Base-by-base conservation (phyloP, 371 early-diverging fungal species). In the Neoconidiobolus thromboides region DNA sequence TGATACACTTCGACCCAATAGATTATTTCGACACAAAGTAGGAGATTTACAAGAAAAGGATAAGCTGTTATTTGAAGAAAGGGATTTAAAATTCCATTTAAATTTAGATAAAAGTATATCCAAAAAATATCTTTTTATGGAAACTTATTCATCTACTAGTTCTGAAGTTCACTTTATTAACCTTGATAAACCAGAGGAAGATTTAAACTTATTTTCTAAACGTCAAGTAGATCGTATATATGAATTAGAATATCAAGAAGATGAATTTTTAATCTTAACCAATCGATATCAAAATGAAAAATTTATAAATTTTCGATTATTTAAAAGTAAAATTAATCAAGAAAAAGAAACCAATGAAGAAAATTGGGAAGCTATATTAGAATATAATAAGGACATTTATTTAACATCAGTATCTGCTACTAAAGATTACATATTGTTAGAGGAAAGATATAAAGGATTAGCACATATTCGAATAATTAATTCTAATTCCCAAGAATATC, bases 381-480 rank as follows among this genome's bases (percentile, higher is more conserved):
- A 51, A 1, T 52, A 60, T 43, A 9, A 53, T 43, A 5, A 60
- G n/a, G 41, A 60, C 3, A 14, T 15, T n/a, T 60, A 41, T 37
- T 7, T 60, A 5, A 43, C 36, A 9, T 39, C 41, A 15, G 40
- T 60, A 3, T 3, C 41, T 4, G 43, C 53, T 38, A 41, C 52
- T 12, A 15, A 41, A 26, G 38, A 43, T 2, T 41, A 77, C 54
- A 61, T 81, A 46, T 68, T 78, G 26, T 73, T 81, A 2, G 70
- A 75, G 56, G 81, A 81, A 61, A 70, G 81, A 1, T 74, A 73
- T 55, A 80, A 78, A 57, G 79, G 80, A 52, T 64, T 77, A 15
- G 76, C 77, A 26, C 78, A 80, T 49, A 69, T 79, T 0, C 77
- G 81, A 2, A 71, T 80, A 12, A 55, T 42, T 40, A 10, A 26